Conservation (phyloP, 805 yeast species). For the Metschnikowia kofuensis region DNA sequence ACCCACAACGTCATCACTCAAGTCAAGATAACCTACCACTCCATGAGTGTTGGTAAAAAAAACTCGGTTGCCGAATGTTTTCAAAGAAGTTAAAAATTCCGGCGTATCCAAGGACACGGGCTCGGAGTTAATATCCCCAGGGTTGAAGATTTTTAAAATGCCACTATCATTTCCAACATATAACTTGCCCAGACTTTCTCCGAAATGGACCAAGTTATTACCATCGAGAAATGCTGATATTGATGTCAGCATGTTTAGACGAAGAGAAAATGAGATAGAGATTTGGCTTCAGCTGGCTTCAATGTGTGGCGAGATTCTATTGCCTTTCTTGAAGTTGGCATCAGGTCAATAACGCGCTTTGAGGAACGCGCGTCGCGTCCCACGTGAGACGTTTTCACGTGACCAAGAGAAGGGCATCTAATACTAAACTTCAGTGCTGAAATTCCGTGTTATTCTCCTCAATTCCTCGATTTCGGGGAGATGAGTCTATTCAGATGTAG, state of each 20-base stretch:
- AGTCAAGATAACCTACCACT: conserved; percentile 22
- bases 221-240: conserved; percentile 43
- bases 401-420: too few relatives aligned
- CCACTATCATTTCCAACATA: conserved; percentile 56
- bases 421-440: too few relatives aligned
- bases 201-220: conserved; percentile 31
- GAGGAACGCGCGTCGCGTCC: too few relatives aligned
- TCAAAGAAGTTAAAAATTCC: conserved; percentile 45
- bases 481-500: too few relatives aligned
- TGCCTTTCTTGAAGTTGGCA: too few relatives aligned
- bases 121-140: conserved; percentile 51
- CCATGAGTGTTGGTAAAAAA: conserved; percentile 43
- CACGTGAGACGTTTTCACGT: too few relatives aligned
- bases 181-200: conserved; percentile 27
- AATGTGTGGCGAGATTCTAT: too few relatives aligned
- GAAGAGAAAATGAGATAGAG: neutral
- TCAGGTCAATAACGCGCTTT: too few relatives aligned
- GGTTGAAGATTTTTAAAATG: conserved; percentile 48
- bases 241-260: conserved; percentile 14
- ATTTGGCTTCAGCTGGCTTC: too few relatives aligned
- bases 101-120: conserved; percentile 56
- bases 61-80: conserved; percentile 20
- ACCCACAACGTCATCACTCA: conserved; percentile 5
- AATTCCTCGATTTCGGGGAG: too few relatives aligned
- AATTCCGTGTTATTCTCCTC: too few relatives aligned